Evolutionary conservation across 352 stramenopile species (phyloP).

Genomic region (Phytophthora tubulina): DNA sequence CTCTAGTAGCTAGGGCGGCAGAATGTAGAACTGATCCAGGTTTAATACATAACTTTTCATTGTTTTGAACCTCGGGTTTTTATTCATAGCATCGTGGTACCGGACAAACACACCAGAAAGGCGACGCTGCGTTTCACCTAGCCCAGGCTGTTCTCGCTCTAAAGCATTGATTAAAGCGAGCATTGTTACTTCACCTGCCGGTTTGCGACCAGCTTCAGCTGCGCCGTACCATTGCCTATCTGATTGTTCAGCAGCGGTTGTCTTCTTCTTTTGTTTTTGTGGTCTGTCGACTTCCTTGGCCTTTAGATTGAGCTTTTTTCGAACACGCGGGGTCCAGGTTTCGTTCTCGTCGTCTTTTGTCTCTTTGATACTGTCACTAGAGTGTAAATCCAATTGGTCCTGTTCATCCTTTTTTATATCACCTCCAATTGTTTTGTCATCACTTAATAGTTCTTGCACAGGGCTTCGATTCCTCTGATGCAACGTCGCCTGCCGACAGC

Average conservation of each 20-base stretch:
- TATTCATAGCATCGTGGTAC: background rate
- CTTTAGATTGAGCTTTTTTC: background rate
- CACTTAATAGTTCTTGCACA: too few relatives aligned
- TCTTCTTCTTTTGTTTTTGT: background rate
- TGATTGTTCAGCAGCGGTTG: background rate
- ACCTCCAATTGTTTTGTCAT: background rate
- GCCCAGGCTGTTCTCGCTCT: constrained; percentile 1
- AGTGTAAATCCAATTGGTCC: background rate
- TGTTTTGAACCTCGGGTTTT: constrained; percentile 2
- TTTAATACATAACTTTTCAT: constrained; percentile 3
- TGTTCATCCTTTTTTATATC: background rate
- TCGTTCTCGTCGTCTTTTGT: background rate
- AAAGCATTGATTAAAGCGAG: constrained; percentile 5
- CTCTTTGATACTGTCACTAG: background rate
- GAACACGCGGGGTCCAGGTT: background rate
- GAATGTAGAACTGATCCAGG: constrained; percentile 27
- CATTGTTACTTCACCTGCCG: constrained; percentile 8
- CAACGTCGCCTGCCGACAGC: background rate
- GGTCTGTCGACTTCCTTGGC: background rate
- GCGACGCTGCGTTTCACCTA: background rate
- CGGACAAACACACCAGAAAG: constrained; percentile 7
- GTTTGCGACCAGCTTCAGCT: background rate
- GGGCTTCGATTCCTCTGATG: too few relatives aligned
- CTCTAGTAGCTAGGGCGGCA: constrained; percentile 11
- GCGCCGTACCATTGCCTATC: constrained; percentile 11